Percentiles rank a stretch among this genome's conserved stretches.
Evolutionary conservation across 2,329 filamentous ascomycete genomes (phyloP).

Genomic region (Hirsutella rhossiliensis): DNA sequence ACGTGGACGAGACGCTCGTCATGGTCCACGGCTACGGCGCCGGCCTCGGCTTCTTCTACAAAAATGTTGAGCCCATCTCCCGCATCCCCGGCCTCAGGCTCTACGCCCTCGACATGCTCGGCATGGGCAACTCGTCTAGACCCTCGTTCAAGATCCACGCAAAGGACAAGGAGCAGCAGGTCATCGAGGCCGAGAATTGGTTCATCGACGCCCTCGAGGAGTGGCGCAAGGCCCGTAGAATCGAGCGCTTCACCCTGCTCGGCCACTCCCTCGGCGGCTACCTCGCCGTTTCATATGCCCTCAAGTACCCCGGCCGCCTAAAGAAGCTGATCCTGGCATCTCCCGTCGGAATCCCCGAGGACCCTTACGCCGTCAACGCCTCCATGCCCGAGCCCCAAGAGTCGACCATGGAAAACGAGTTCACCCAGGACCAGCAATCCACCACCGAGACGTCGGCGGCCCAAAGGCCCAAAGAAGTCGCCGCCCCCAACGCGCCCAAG

Average conservation of each 20-base stretch:
- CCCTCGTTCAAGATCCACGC: conserved; percentile 76
- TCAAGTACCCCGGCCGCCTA: conserved; percentile 88
- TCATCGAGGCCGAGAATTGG: conserved; percentile 84
- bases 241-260: conserved; percentile 86
- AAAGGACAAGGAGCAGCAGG: conserved; percentile 69
- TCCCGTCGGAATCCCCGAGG: conserved; percentile 87
- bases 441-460: conserved; percentile 21
- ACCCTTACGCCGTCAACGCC: conserved; percentile 77
- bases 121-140: conserved; percentile 81
- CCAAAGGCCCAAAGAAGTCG: conserved; percentile 10
- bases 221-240: conserved; percentile 78
- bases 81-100: conserved; percentile 73
- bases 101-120: conserved; percentile 88
- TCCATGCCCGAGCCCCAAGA: conserved; percentile 66
- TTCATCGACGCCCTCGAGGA: conserved; percentile 95
- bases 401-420: conserved; percentile 65
- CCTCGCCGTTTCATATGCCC: conserved; percentile 83
- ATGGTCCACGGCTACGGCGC: conserved; percentile 97
- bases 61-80: conserved; percentile 85
- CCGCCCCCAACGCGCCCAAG: conserved; percentile 22
- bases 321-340: conserved; percentile 96
- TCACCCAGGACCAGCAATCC: conserved; percentile 58
- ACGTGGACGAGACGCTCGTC: conserved; percentile 74
- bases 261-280: conserved; percentile 94
- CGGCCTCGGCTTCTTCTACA: conserved; percentile 94